Evolutionary conservation across 495 filamentous ascomycete species (phyloP).

Genomic region (Penicillium lividum): DNA sequence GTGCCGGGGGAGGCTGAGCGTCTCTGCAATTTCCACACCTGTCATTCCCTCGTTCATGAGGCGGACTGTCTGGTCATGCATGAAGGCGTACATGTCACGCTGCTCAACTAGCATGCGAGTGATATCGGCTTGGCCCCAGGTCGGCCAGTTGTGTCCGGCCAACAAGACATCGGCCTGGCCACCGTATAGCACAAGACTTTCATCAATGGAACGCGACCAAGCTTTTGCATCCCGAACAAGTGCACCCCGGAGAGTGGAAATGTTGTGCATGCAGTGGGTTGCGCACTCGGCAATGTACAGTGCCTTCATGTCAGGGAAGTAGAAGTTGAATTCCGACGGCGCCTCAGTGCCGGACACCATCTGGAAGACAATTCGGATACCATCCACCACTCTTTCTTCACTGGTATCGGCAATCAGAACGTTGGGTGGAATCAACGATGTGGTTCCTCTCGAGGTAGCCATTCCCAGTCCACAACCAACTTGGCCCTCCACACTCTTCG

Average conservation of each 20-base stretch:
- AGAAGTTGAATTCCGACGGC: conserved; percentile 27
- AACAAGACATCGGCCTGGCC: conserved; percentile 18
- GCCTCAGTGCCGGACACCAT: conserved; percentile 28
- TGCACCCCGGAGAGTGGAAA: conserved; percentile 28
- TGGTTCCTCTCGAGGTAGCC: background rate
- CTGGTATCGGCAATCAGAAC: background rate
- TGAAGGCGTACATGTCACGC: conserved; percentile 35
- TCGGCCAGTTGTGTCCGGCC: conserved; percentile 32
- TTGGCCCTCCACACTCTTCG: background rate
- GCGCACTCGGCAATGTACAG: conserved; percentile 27
- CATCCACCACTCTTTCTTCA: conserved; percentile 13
- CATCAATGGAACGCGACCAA: conserved; percentile 24
- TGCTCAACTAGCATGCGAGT: conserved; percentile 23
- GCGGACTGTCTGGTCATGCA: conserved; percentile 38
- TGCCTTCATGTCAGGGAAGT: conserved; percentile 21
- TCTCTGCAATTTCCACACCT: conserved; percentile 35
- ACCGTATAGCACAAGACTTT: conserved; percentile 19
- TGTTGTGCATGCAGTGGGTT: conserved; percentile 29
- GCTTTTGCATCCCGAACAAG: conserved; percentile 23
- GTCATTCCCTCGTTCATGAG: conserved; percentile 29
- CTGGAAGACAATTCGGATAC: conserved; percentile 24
- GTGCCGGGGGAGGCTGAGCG: conserved; percentile 24
- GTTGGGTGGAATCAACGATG: background rate
- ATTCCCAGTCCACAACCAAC: background rate
- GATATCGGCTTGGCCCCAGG: conserved; percentile 27